These are phyloP conservation scores for Comarum palustre DNA, from an alignment of 306 rosid species.

Conservation along the genomic window DNA sequence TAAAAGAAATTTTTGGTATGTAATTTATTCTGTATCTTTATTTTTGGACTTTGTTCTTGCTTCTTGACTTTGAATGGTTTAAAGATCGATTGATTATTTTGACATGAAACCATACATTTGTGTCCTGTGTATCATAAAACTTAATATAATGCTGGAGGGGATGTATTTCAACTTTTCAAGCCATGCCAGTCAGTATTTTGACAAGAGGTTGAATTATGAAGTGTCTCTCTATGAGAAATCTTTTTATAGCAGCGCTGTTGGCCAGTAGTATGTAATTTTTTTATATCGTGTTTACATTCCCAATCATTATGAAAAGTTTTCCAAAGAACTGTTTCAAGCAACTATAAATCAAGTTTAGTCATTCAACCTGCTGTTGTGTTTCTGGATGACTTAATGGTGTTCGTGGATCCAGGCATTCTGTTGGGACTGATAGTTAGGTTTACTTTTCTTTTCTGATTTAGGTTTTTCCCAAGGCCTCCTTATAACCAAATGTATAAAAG, in stretches of 20 bases:
- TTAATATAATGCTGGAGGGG: background rate
- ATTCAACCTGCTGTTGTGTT: background rate
- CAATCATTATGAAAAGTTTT: background rate
- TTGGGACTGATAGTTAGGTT: background rate
- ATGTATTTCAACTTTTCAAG: background rate
- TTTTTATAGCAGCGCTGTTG: background rate
- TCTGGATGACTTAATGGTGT: background rate
- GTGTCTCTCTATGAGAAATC: background rate
- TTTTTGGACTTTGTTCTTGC: constrained; percentile 5
- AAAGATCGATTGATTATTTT: background rate
- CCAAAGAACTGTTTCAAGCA: background rate
- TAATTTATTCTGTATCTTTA: constrained; percentile 6
- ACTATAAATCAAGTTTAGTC: background rate
- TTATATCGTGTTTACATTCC: background rate
- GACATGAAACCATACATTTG: background rate
- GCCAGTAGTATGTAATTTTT: background rate
- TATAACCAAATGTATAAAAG: background rate
- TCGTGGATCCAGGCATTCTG: background rate
- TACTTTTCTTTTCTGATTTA: background rate
- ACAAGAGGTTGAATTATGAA: background rate
- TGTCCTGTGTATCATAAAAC: background rate
- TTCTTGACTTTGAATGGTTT: constrained; percentile 13
- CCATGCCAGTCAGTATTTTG: background rate
- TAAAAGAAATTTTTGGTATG: constrained; percentile 89
- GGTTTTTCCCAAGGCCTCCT: background rate